Conservation (phyloP, 169 alveolate species). For the Cryptosporidium meleagridis region DNA sequence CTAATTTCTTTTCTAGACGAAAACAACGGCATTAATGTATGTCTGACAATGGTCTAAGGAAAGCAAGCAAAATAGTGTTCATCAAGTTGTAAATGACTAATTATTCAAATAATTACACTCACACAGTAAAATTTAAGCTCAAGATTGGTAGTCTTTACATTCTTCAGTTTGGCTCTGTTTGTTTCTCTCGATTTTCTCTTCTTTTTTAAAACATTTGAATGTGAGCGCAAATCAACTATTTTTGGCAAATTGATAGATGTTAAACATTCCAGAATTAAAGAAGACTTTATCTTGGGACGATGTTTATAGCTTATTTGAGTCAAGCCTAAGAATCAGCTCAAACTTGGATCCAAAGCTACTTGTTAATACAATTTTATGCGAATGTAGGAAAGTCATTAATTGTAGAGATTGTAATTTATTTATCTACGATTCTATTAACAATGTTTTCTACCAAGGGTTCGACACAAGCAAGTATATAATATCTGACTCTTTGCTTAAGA, state of each 20-base stretch:
- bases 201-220: not conserved
- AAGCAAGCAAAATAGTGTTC: not conserved
- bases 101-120: not conserved
- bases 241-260: not conserved
- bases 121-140: not conserved
- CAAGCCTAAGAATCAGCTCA: conserved; percentile 50
- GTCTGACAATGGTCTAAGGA: not conserved
- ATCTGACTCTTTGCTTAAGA: conserved; percentile 25
- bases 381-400: conserved; percentile 21
- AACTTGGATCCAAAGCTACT: conserved; percentile 45
- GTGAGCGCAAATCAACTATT: not conserved
- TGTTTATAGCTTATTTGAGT: conserved; percentile 8
- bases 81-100: not conserved
- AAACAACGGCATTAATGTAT: not conserved
- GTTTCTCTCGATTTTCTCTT: not conserved
- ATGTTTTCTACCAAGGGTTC: conserved; percentile 48
- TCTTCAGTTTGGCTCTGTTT: not conserved
- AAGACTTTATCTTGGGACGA: conserved; percentile 58
- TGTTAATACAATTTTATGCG: conserved; percentile 9
- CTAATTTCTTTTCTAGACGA: not conserved
- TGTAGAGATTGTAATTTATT: conserved; percentile 59
- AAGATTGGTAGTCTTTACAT: not conserved
- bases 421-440: conserved; percentile 39
- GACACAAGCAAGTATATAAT: conserved; percentile 53
- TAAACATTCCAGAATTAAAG: conserved; percentile 7